Base-by-base conservation (phyloP, 176 grass and related monocot species). In the Zizania latifolia region DNA sequence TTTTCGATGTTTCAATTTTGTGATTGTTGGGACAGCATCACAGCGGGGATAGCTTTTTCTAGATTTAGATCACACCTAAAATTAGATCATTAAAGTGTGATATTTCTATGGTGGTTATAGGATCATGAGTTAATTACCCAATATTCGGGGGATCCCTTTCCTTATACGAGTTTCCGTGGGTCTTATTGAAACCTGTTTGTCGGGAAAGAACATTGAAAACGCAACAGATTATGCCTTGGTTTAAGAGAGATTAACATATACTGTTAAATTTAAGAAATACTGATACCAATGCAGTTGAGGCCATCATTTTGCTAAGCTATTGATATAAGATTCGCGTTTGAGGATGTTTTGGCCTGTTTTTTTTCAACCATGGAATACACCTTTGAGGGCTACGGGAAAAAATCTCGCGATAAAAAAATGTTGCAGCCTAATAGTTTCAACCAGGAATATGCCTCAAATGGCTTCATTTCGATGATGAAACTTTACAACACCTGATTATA, bases 11-110 rank as follows among this genome's bases (percentile, higher is more conserved):
- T n/a, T 55, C 4, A 24, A 8, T 26, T 58, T 24, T 6, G 7
- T 44, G 13, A 12, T 43, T 4, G 4, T 11, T 17, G 13, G 0
- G 10, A 28, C 0, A 5, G 0, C 0, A n/a, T n/a, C n/a, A n/a
- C n/a, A n/a, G n/a, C n/a, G 3, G 33, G 15, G 27, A 21, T 38
- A 0, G 14, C 0, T 6, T 40, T 63, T n/a, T 38, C 55, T 21
- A 4, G 1, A 11, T 33, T 23, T 31, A 3, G 19, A 54, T 28
- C 3, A 8, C 11, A 14, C 17, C 7, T 16, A 30, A 54, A 41
- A 35, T 34, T 5, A n/a, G n/a, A n/a, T n/a, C n/a, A n/a, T n/a
- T n/a, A n/a, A n/a, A n/a, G 1, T 1, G 1, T 1, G n/a, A 2
- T 13, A 0, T 4, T 43, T 8, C 19, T 15, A 29, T 3, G 28